A percentile compares a stretch with the other conserved stretches of the same genome.
These are phyloP conservation scores for Colletotrichum sp. DNA, from an alignment of 2,329 filamentous ascomycete genomes.

Conservation along the genomic window DNA sequence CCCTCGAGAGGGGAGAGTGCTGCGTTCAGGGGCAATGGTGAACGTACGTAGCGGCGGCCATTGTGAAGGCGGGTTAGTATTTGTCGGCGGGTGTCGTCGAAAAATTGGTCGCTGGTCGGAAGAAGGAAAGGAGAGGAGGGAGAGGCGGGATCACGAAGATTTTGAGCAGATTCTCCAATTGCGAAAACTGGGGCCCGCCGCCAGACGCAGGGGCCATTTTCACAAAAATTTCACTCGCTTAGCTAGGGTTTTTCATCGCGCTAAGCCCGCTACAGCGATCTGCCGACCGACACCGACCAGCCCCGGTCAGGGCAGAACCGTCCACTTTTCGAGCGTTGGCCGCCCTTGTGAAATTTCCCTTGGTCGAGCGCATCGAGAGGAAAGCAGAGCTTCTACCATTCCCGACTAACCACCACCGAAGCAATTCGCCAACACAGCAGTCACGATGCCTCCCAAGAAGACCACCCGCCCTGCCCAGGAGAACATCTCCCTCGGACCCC, in stretches of 20 bases:
- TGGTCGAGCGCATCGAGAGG: background rate
- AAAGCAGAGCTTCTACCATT: background rate
- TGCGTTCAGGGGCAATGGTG: conserved; percentile 7
- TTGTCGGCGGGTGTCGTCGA: conserved; percentile 32
- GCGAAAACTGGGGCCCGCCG: background rate
- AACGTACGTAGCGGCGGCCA: conserved; percentile 60
- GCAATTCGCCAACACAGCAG: conserved; percentile 32
- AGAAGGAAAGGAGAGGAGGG: background rate
- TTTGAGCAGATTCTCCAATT: conserved; percentile 18
- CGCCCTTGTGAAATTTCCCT: conserved; percentile 9
- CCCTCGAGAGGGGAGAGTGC: conserved; percentile 36
- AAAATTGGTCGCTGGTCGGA: conserved; percentile 15
- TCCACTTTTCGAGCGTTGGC: background rate
- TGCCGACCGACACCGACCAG: background rate
- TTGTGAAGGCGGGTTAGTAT: conserved; percentile 41
- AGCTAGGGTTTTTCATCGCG: conserved; percentile 1
- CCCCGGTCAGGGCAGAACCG: conserved; percentile 8
- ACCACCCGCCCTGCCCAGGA: conserved; percentile 87
- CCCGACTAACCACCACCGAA: conserved; percentile 27
- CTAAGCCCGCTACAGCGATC: background rate
- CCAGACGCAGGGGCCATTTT: background rate
- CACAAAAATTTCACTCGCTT: conserved; percentile 9
- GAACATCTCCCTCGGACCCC: conserved; percentile 98
- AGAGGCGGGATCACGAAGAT: background rate
- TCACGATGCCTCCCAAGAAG: conserved; percentile 87